Conservation (phyloP, 2,329 filamentous ascomycete genomes). For the Microdochium nivale region DNA sequence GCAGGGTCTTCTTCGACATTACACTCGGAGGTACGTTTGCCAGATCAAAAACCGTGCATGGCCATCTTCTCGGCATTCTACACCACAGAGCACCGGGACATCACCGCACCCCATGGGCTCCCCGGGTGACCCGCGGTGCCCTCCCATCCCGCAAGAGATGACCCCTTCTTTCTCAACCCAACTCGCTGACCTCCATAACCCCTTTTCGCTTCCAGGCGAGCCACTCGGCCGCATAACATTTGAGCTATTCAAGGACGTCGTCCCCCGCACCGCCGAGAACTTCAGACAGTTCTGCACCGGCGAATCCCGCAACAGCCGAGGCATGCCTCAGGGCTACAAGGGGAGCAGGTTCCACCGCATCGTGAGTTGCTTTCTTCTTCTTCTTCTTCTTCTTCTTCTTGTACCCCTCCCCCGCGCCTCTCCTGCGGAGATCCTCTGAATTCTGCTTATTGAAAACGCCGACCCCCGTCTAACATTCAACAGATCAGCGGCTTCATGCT, state of each 20-base stretch:
- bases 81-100: no score
- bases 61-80: not conserved
- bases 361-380: slow-evolving; percentile 39
- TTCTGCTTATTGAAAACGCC: no score
- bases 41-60: slow-evolving; percentile 1
- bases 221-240: slow-evolving; percentile 81
- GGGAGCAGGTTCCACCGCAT: slow-evolving; percentile 90
- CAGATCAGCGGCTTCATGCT: slow-evolving; percentile 97
- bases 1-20: slow-evolving; percentile 66
- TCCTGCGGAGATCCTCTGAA: no score
- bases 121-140: not conserved
- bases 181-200: no score
- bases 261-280: slow-evolving; percentile 88
- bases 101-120: no score
- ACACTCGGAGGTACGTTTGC: slow-evolving; percentile 61
- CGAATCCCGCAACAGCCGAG: slow-evolving; percentile 71
- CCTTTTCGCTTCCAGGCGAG: slow-evolving; percentile 49
- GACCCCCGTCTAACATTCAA: not conserved
- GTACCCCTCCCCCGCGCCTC: no score
- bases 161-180: no score
- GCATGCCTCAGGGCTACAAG: slow-evolving; percentile 86
- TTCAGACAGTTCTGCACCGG: slow-evolving; percentile 97
- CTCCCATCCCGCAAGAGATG: not conserved
- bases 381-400: slow-evolving; percentile 3
- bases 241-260: slow-evolving; percentile 78